These are phyloP conservation scores for Rhododendron simsii DNA, from an alignment of 148 eudicot genomes.

Conservation along the genomic window DNA sequence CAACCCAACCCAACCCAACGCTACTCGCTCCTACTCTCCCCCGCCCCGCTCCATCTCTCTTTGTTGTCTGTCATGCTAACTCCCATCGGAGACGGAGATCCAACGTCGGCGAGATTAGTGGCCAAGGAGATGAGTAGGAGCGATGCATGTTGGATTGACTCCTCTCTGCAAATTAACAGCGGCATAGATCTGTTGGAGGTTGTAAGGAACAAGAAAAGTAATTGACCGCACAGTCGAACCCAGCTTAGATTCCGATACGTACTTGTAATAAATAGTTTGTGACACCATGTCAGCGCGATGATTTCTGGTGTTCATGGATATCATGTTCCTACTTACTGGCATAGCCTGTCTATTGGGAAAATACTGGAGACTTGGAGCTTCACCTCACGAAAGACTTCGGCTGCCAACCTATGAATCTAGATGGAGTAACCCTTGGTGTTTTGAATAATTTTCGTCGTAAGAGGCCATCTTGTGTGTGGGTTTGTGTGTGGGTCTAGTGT, in stretches of 20 bases:
- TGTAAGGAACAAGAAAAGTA: not conserved
- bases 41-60: not conserved
- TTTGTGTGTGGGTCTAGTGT: too few species aligned
- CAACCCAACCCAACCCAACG: not conserved
- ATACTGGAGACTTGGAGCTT: not conserved
- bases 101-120: not conserved
- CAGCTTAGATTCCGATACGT: not conserved
- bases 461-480: too few species aligned
- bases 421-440: not conserved
- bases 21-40: not conserved
- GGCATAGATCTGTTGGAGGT: not conserved
- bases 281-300: not conserved
- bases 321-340: too few species aligned
- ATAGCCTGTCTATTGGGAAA: not conserved
- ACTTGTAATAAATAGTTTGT: too few species aligned
- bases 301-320: not conserved
- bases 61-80: not conserved
- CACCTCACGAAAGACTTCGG: not conserved
- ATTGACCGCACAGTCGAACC: not conserved
- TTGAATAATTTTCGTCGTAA: too few species aligned
- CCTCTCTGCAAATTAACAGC: not conserved
- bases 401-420: not conserved
- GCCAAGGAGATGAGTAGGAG: not conserved
- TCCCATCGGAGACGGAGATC: not conserved
- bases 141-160: not conserved